These are phyloP conservation scores for Alternaria tenuissima DNA, from an alignment of 2,329 filamentous ascomycete species.

Conservation along the genomic window DNA sequence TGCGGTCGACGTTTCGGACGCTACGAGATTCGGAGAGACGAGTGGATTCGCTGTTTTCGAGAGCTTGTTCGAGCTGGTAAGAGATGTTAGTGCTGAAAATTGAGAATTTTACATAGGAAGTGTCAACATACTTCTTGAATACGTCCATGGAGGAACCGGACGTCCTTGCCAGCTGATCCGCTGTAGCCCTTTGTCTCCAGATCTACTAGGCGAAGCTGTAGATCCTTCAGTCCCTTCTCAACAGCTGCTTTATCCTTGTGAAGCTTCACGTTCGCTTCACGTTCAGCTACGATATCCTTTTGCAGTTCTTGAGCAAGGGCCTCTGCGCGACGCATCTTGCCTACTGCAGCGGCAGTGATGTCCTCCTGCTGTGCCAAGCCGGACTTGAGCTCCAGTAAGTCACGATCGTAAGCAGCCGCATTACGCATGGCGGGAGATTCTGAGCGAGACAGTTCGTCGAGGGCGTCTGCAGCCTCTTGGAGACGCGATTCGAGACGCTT, in stretches of 20 bases:
- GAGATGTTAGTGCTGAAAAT: constrained; percentile 20
- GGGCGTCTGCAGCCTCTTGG: constrained; percentile 83
- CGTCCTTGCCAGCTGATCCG: constrained; percentile 90
- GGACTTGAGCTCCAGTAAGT: constrained; percentile 88
- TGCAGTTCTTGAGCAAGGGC: constrained; percentile 87
- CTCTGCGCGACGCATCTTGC: constrained; percentile 96
- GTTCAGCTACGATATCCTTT: constrained; percentile 87
- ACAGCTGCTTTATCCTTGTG: constrained; percentile 89
- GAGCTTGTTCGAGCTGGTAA: constrained; percentile 80
- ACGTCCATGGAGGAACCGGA: constrained; percentile 91
- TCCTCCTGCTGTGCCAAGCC: constrained; percentile 92
- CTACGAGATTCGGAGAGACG: constrained; percentile 84
- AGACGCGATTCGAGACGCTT: constrained; percentile 84
- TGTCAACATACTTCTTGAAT: constrained; percentile 83
- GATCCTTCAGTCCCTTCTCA: constrained; percentile 89
- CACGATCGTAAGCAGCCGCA: constrained; percentile 85
- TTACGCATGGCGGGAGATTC: constrained; percentile 89
- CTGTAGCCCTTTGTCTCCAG: constrained; percentile 93
- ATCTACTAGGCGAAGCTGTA: constrained; percentile 88
- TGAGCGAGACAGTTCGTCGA: constrained; percentile 86
- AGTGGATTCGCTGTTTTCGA: constrained; percentile 82
- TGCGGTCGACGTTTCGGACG: constrained; percentile 90
- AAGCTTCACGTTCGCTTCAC: constrained; percentile 80
- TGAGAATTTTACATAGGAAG: background rate
- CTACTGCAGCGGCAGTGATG: constrained; percentile 86